phyloP scores from a whole-genome alignment of 2,329 filamentous ascomycete genomes.

The Dothistroma septosporum region DNA sequence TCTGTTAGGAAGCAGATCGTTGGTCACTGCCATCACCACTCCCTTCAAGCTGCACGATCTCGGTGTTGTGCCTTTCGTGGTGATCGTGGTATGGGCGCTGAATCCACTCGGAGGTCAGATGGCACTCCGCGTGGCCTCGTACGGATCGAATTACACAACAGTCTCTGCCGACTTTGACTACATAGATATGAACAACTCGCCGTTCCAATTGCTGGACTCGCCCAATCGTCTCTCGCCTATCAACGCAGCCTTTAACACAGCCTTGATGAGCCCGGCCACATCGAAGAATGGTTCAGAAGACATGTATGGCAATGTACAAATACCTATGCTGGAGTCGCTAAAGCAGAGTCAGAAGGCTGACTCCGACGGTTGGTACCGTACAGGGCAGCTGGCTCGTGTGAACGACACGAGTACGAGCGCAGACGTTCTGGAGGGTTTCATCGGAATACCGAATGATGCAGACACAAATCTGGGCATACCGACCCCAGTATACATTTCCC shows the following conservation, averaged over 20 bases:
- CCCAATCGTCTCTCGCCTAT: constrained; percentile 5
- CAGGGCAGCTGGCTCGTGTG: constrained; percentile 1
- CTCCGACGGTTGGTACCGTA: constrained; percentile 12
- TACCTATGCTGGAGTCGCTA: constrained; percentile 17
- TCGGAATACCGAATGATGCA: constrained; percentile 6
- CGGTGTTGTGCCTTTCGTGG: neutral
- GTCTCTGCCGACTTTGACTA: constrained; percentile 11
- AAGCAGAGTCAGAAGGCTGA: constrained; percentile 6
- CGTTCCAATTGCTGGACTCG: neutral
- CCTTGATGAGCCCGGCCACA: constrained; percentile 10
- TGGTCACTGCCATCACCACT: constrained; percentile 10
- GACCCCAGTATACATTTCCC: constrained; percentile 3
- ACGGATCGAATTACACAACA: neutral
- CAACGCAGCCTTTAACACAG: constrained; percentile 12
- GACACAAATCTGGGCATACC: constrained; percentile 1
- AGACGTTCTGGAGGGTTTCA: constrained; percentile 3
- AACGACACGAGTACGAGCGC: constrained; percentile 8
- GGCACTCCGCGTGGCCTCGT: constrained; percentile 10
- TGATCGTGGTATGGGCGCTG: constrained; percentile 9
- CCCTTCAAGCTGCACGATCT: constrained; percentile 10
- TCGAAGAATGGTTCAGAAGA: constrained; percentile 17
- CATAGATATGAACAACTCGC: constrained; percentile 10
- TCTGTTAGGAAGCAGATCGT: constrained; percentile 14
- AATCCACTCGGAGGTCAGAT: constrained; percentile 10
- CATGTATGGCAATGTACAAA: constrained; percentile 17